Base-by-base conservation (phyloP, 306 rosid genomes). In the Crataegus laevigata region DNA sequence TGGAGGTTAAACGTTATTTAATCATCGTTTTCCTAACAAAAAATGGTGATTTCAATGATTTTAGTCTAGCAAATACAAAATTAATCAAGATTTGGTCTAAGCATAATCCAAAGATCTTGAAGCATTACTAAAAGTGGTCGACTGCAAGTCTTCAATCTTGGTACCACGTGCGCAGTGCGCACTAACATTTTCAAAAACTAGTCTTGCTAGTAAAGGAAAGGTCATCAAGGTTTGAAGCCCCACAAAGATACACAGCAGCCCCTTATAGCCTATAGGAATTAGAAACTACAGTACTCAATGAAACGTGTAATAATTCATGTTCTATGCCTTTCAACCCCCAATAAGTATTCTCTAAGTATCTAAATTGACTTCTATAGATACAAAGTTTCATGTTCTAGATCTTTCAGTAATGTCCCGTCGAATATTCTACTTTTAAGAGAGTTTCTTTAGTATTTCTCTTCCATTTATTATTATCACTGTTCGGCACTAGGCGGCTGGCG, bases 181-280 rank as follows among this genome's bases (percentile, higher is more conserved):
- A 82, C 89, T 81, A 59, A 36, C 75, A 45, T 45, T 74, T 68
- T 24, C 26, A 63, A 78, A 32, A 3, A 52, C 50, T 30, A 73
- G 38, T 62, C 43, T 72, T 78, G n/a, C 79, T 19, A 69, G 36
- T 50, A 84, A 87, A 88, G 77, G 89, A 77, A 80, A 85, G 88
- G 89, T 51, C 74, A 18, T 66, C 66, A 83, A 71, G 3, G 58
- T 54, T 84, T 75, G 55, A 70, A 86, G 73, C 89, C 89, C 93
- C 96, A 84, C 92, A 74, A 30, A 61, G 52, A 83, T 66, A 75
- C 82, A 66, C 25, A n/a, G 18, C 68, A 22, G 50, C 58, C 65
- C 54, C 52, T 72, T 60, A 30, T 30, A 17, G 30, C 58, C 64
- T 11, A 65, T 66, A 18, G 67, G 13, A 75, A 68, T 6, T 24